Evolutionary conservation across 768 basidiomycete genomes (phyloP).

Genomic region (Suillus tomentosus): DNA sequence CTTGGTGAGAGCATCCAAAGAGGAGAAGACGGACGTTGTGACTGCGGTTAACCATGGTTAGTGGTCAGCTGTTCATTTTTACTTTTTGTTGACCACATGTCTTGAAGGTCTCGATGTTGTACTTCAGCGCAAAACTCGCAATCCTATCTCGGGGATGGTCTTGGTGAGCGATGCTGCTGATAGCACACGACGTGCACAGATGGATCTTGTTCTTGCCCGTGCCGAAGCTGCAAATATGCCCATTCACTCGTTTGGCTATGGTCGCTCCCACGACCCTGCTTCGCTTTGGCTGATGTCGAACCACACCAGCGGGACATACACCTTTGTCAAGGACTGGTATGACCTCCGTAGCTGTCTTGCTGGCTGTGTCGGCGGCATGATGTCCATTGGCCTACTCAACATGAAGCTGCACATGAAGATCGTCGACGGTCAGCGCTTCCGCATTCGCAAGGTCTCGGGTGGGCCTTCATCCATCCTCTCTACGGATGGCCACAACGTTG

Average conservation of each 20-base stretch:
- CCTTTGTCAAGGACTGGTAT: constrained; percentile 98
- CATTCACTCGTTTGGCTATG: constrained; percentile 97
- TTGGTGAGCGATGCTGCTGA: constrained; percentile 93
- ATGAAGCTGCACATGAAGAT: constrained; percentile 97
- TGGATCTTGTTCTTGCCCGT: constrained; percentile 97
- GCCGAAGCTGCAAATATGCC: constrained; percentile 96
- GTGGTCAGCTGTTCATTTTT: constrained; percentile 14
- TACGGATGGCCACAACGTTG: constrained; percentile 92
- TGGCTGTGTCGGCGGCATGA: constrained; percentile 94
- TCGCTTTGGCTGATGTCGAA: constrained; percentile 99
- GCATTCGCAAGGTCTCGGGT: constrained; percentile 92
- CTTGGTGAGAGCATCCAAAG: constrained; percentile 72
- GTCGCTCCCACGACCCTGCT: constrained; percentile 94
- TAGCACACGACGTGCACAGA: constrained; percentile 90
- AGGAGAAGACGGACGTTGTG: constrained; percentile 96
- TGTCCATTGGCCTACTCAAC: constrained; percentile 89
- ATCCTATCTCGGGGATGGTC: constrained; percentile 88
- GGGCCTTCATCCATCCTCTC: constrained; percentile 85
- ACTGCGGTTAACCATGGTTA: constrained; percentile 96
- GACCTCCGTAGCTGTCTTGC: constrained; percentile 91
- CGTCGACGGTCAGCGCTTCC: constrained; percentile 87
- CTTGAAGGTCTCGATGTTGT: constrained; percentile 84
- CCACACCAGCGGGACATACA: constrained; percentile 96
- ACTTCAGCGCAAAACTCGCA: constrained; percentile 89
- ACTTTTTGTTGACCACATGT: constrained; percentile 10